Base-by-base conservation (phyloP, 352 stramenopile genomes). In the Globisporangium yorkense region DNA sequence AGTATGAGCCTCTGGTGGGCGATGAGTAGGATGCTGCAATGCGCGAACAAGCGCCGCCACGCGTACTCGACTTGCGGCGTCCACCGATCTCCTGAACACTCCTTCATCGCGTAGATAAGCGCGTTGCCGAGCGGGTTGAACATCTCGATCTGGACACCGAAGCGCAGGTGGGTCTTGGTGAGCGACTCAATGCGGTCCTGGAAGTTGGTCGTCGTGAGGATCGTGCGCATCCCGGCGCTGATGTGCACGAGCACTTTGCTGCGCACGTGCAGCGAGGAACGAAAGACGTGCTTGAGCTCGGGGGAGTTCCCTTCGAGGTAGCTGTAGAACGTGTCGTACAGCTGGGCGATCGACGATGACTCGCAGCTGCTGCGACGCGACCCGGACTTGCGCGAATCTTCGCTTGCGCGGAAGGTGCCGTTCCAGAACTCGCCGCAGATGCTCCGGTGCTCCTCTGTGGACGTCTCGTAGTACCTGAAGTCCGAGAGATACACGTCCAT, bases 231-330 rank as follows among this genome's bases (percentile, higher is more conserved):
- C 13, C 73, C 75, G 1, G 71, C 69, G 58, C 75, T 85, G 66
- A 98, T 97, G 67, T 97, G 96, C 0, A 92, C 62, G 0, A 98
- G 66, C 29, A 98, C 73, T 31, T 85, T 96, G 77, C 88, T 90
- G 33, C 72, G 70, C 29, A 96, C 75, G 24, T 70, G 63, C 55
- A 82, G 62, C 12, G 75, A 82, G 0, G 66, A 72, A 5, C 75
- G 70, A 21, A 85, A 85, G 3, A 85, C 66, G 0, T 57, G 70
- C 50, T 75, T 75, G 24, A 85, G 63, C 27, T 77, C 66, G n/a
- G 68, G 72, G 20, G 75, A 75, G 56, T 85, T 69, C 46, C 70
- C 46, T 37, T 81, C 65, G 39, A 84, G 53, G 55, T 75, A 78
- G 1, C n/a, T 41, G 59, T 80, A 82, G 54, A 84, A 81, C 6